These are phyloP conservation scores for Heliosperma pusillum DNA, from an alignment of 148 eudicot genomes.

Conservation along the genomic window DNA sequence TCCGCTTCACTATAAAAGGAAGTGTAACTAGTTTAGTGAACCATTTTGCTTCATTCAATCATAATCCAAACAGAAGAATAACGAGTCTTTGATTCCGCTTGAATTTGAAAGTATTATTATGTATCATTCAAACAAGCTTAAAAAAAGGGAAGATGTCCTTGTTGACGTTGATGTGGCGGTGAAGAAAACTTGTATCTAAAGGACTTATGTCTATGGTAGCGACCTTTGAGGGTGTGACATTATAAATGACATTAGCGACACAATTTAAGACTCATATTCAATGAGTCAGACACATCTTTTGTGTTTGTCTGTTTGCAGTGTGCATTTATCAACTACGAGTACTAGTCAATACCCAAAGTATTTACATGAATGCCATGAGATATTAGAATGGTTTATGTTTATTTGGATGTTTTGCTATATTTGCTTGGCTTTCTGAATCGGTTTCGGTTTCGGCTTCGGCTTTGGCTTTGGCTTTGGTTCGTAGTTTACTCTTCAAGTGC, in stretches of 20 bases:
- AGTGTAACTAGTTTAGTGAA: no score
- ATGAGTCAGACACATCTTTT: slow-evolving; percentile 7
- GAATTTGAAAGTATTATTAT: background rate
- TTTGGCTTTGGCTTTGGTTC: no score
- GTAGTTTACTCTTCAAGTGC: no score
- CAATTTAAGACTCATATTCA: slow-evolving; percentile 21
- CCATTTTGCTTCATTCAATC: no score
- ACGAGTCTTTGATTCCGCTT: no score
- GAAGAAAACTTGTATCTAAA: slow-evolving; percentile 7
- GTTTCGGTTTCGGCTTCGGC: background rate
- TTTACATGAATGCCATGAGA: background rate
- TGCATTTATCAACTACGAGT: background rate
- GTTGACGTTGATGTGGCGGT: slow-evolving; percentile 4
- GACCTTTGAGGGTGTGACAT: slow-evolving; percentile 9
- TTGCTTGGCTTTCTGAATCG: background rate
- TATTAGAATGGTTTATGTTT: background rate
- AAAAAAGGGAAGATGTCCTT: slow-evolving; percentile 8
- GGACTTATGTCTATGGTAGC: slow-evolving; percentile 16
- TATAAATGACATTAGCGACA: slow-evolving; percentile 9
- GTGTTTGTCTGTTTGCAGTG: slow-evolving; percentile 1
- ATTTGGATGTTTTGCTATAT: background rate
- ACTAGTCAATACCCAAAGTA: slow-evolving; percentile 8
- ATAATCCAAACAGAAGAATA: no score
- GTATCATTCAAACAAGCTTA: background rate
- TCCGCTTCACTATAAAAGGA: no score